Percentiles rank a stretch among this genome's conserved stretches.
These are phyloP conservation scores for Axilococcus clingmanii DNA, from an alignment of 139 green algal species.

Conservation along the genomic window DNA sequence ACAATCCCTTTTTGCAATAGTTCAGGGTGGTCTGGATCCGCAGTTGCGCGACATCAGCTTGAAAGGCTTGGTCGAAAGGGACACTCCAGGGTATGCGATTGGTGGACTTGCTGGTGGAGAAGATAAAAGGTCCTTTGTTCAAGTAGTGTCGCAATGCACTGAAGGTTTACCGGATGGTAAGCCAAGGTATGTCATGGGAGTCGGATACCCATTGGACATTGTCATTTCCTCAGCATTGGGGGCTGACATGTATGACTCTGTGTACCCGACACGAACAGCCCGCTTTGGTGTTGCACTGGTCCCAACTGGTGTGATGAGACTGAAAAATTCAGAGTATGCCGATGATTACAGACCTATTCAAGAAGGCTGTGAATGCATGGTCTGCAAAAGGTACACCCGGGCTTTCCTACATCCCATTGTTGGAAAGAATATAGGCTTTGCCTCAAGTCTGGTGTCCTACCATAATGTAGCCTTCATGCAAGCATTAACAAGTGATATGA, in stretches of 20 bases:
- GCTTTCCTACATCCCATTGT: constrained; percentile 78
- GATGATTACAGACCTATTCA: constrained; percentile 69
- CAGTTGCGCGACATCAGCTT: constrained; percentile 61
- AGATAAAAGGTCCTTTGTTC: constrained; percentile 79
- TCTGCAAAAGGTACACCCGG: constrained; percentile 63
- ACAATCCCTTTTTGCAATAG: constrained; percentile 89
- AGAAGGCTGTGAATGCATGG: constrained; percentile 58
- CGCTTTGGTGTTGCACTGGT: constrained; percentile 92
- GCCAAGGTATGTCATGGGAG: constrained; percentile 91
- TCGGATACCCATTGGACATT: constrained; percentile 90
- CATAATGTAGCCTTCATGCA: constrained; percentile 92
- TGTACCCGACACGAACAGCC: constrained; percentile 92
- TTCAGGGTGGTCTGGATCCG: constrained; percentile 61
- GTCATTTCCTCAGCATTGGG: constrained; percentile 87
- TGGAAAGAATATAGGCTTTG: constrained; percentile 49
- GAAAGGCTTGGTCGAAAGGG: constrained; percentile 50
- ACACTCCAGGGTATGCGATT: constrained; percentile 86
- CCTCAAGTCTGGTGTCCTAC: constrained; percentile 62
- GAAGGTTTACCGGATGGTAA: constrained; percentile 63
- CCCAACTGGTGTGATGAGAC: constrained; percentile 59
- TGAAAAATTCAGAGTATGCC: constrained; percentile 57
- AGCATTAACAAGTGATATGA: constrained; percentile 43
- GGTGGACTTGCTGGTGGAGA: constrained; percentile 90
- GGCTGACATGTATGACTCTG: constrained; percentile 93
- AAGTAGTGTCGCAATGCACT: constrained; percentile 76